A percentile compares a stretch with the other conserved stretches of the same genome.
These are phyloP conservation scores for Chlorella variabilis DNA, from an alignment of 163 green algal genomes.

Conservation along the genomic window DNA sequence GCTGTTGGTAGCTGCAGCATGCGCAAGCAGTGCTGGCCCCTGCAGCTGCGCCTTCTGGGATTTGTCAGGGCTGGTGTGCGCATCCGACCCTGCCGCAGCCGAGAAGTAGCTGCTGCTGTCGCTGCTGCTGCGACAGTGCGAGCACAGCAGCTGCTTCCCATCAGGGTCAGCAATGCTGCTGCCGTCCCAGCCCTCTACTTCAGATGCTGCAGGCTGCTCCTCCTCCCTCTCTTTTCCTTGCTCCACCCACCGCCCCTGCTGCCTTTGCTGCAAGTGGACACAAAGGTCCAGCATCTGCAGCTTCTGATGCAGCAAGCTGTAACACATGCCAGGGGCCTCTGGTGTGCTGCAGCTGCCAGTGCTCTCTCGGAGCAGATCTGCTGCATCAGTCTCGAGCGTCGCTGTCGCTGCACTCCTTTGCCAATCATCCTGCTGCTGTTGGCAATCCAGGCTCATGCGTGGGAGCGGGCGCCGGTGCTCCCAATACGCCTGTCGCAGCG, in stretches of 20 bases:
- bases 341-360: neutral
- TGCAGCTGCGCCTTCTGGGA: neutral
- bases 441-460: constrained; percentile 49
- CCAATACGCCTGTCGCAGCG: constrained; percentile 72
- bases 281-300: constrained; percentile 84
- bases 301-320: constrained; percentile 86
- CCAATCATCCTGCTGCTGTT: neutral
- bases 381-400: too few relatives aligned
- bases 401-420: too few relatives aligned
- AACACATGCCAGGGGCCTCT: constrained; percentile 42
- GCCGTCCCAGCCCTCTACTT: constrained; percentile 16
- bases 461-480: constrained; percentile 64
- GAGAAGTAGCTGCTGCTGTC: constrained; percentile 33
- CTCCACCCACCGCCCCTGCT: constrained; percentile 59
- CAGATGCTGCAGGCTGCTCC: neutral
- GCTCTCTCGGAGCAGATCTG: neutral
- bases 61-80: neutral
- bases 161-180: neutral
- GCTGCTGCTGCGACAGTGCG: neutral
- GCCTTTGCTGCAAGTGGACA: constrained; percentile 65
- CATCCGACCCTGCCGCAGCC: neutral
- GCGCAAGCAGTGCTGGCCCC: too few relatives aligned
- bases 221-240: neutral
- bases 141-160: neutral
- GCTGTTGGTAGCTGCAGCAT: neutral